A percentile compares a stretch with the other conserved stretches of the same genome.
Conservation (phyloP, 2,329 filamentous ascomycete genomes). For the Penicillium sp. region DNA sequence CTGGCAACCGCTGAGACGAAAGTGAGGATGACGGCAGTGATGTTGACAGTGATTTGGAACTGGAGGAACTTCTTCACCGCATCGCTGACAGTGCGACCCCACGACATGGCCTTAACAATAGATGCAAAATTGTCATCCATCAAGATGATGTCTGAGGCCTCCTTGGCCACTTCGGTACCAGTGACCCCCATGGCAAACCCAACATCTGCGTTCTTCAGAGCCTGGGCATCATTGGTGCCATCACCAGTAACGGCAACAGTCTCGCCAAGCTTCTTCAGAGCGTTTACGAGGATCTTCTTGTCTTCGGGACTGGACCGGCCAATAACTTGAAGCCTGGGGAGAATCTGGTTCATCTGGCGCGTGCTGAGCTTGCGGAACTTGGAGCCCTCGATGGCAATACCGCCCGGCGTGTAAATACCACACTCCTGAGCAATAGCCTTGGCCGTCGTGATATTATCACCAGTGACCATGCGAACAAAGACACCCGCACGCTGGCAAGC, state of each 20-base stretch:
- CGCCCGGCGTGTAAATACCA: constrained; percentile 69
- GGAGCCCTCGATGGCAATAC: constrained; percentile 75
- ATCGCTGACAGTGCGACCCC: constrained; percentile 77
- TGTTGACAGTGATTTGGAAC: constrained; percentile 60
- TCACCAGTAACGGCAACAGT: constrained; percentile 83
- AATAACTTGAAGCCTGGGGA: constrained; percentile 70
- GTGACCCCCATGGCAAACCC: constrained; percentile 86
- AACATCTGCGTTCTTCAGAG: constrained; percentile 77
- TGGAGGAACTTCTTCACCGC: constrained; percentile 73
- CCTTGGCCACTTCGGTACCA: constrained; percentile 81
- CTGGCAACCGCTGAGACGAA: constrained; percentile 65
- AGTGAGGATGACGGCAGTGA: constrained; percentile 66
- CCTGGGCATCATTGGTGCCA: constrained; percentile 81
- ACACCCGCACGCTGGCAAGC: constrained; percentile 76
- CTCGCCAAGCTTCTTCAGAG: constrained; percentile 71
- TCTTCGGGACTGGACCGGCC: constrained; percentile 75
- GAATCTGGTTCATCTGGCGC: constrained; percentile 65
- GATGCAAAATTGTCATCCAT: constrained; percentile 88
- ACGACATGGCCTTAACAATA: constrained; percentile 81
- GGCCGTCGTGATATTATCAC: constrained; percentile 78
- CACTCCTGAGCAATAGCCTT: constrained; percentile 78
- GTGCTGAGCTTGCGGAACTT: constrained; percentile 72
- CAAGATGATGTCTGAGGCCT: constrained; percentile 80
- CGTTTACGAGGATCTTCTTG: constrained; percentile 71
- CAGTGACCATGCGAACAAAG: constrained; percentile 81